Base-by-base conservation (phyloP, 352 stramenopile species). In the Pythium biforme region DNA sequence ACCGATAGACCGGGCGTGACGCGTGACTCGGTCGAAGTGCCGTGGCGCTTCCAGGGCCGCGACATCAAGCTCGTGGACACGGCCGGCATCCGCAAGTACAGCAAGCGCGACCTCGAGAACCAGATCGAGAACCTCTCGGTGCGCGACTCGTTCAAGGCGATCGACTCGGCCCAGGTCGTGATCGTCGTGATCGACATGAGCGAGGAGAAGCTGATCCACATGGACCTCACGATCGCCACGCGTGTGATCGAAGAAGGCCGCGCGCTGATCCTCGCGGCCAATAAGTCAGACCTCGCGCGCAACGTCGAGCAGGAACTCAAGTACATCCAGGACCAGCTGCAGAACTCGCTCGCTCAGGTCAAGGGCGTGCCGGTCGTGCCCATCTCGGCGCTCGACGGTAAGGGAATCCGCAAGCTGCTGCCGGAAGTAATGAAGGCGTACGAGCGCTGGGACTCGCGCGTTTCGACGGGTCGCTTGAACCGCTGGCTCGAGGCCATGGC, bases 101-200 rank as follows among this genome's bases (percentile, higher is more conserved):
- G 83, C 76, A 94, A 94, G 65, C 85, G 85, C 40, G 85, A 94
- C 60, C 76, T 89, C 47, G 73, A 83, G 15, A 89, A 94, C 64
- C 77, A 91, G 71, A 94, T 94, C 53, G 85, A 94, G 60, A 89
- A 94, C 55, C 62, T 94, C 34, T 92, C 85, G 48, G 85, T 94
- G 59, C 83, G 83, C 33, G 83, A 94, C 71, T 69, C 85, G 41
- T 92, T 92, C 67, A 79, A 82, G 55, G 81, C 85, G 29, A 89
- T 94, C 52, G 83, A 90, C 64, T 88, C 79, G 56, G 85, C 85
- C 17, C 82, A 90, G 59, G 83, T 94, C 23, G 85, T 92, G 43
- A 76, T 86, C 14, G 83, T 94, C 15, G 85, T 94, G 43, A 78
- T 92, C 12, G 85, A 94, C 62, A 89, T 94, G 76, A 92, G 79